These are phyloP conservation scores for Colletotrichum cordylinicola DNA, from an alignment of 2,329 filamentous ascomycete genomes.

Conservation along the genomic window DNA sequence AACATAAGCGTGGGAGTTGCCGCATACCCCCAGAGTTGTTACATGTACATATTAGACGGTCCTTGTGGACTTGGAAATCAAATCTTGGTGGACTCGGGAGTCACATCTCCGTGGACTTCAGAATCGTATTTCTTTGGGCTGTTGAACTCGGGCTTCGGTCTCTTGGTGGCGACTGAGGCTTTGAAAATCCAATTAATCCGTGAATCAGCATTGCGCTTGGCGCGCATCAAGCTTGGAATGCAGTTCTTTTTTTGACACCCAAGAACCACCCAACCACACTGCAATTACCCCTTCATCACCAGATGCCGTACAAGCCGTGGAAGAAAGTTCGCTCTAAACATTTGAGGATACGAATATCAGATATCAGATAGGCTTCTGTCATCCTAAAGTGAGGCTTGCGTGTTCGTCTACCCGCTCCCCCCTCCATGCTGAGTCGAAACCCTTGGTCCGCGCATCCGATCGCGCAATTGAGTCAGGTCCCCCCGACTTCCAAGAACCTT, in stretches of 20 bases:
- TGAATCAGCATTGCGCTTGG: background rate
- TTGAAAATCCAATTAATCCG: background rate
- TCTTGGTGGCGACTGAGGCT: background rate
- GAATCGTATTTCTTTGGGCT: background rate
- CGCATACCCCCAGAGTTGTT: background rate
- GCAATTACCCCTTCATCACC: background rate
- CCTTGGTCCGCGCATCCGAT: background rate
- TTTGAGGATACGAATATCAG: background rate
- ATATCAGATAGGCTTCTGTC: background rate
- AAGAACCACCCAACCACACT: background rate
- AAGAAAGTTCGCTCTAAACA: background rate
- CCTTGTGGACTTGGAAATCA: background rate
- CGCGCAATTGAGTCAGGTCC: background rate
- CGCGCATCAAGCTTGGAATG: background rate
- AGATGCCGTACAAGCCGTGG: background rate
- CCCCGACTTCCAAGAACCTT: background rate
- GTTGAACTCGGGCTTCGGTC: background rate
- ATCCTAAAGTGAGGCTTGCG: background rate
- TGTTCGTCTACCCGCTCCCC: background rate
- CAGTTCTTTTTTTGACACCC: background rate
- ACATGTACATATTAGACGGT: background rate
- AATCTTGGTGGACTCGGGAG: background rate
- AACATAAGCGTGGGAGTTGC: background rate
- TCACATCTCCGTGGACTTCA: background rate
- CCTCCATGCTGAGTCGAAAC: background rate